phyloP scores from a whole-genome alignment of 1,139 yeast genomes.

The Hansenula sp. region DNA sequence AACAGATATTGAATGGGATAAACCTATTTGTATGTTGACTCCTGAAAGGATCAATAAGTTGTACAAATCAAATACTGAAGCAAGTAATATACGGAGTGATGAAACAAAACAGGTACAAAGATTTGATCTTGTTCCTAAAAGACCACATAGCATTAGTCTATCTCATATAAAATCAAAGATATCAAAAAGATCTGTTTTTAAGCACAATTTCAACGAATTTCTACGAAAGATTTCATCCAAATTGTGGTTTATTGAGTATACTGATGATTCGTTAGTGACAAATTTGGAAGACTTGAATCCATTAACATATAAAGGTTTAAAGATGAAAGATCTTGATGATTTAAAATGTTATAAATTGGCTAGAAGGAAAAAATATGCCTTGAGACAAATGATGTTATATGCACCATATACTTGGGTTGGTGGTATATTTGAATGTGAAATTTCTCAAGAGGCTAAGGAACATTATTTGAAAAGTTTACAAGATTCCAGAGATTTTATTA shows the following conservation, averaged over 20 bases:
- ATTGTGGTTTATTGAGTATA: constrained; percentile 12
- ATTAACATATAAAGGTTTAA: constrained; percentile 11
- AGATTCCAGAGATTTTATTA: constrained; percentile 9
- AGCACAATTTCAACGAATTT: constrained; percentile 9
- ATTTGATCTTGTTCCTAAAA: constrained; percentile 3
- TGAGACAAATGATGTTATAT: constrained; percentile 43
- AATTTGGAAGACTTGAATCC: constrained; percentile 13
- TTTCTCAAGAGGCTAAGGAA: constrained; percentile 26
- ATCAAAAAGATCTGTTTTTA: neutral
- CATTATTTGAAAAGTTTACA: constrained; percentile 27
- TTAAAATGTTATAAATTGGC: constrained; percentile 58
- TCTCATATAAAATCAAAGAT: neutral
- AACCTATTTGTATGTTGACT: constrained; percentile 42
- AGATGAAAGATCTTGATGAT: constrained; percentile 22
- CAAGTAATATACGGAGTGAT: too few relatives aligned
- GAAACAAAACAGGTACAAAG: too few relatives aligned
- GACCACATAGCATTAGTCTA: constrained; percentile 1
- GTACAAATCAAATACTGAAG: too few relatives aligned
- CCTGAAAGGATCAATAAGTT: constrained; percentile 23
- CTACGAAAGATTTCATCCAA: constrained; percentile 9
- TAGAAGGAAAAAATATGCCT: constrained; percentile 55
- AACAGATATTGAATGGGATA: constrained; percentile 47
- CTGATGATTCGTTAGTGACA: constrained; percentile 11
- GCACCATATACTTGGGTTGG: constrained; percentile 64
- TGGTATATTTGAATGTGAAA: constrained; percentile 54